These are phyloP conservation scores for Drechslera avenae DNA, from an alignment of 2,329 filamentous ascomycete genomes.

Conservation along the genomic window DNA sequence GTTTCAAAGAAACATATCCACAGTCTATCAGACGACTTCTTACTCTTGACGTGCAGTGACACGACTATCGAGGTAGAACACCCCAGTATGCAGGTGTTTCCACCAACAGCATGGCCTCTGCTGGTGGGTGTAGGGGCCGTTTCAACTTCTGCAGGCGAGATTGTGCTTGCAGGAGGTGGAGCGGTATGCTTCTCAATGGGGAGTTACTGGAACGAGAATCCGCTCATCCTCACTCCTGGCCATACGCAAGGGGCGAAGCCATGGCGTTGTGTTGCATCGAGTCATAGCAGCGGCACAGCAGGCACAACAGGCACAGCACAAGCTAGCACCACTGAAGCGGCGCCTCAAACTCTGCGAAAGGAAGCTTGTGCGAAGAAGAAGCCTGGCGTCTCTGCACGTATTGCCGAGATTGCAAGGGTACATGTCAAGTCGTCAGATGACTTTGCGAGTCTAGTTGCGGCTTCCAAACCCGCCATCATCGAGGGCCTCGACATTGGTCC, in stretches of 20 bases:
- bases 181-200: conserved; percentile 92
- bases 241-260: conserved; percentile 19
- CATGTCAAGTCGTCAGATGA: conserved; percentile 58
- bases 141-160: conserved; percentile 52
- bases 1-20: conserved; percentile 46
- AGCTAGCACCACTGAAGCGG: conserved; percentile 10
- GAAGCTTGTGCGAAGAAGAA: conserved; percentile 15
- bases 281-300: conserved; percentile 18
- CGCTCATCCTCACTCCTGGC: conserved; percentile 26
- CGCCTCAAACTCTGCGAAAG: conserved; percentile 17
- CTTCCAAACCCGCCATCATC: conserved; percentile 68
- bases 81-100: conserved; percentile 20
- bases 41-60: conserved; percentile 29
- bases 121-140: conserved; percentile 70
- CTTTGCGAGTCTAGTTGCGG: conserved; percentile 65
- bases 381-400: conserved; percentile 11
- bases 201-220: conserved; percentile 71
- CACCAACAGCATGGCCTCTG: conserved; percentile 62
- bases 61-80: conserved; percentile 26
- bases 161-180: conserved; percentile 76
- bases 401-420: conserved; percentile 57
- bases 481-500: conserved; percentile 68
- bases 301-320: conserved; percentile 11
- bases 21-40: conserved; percentile 34
- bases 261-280: conserved; percentile 24